Evolutionary conservation across 1,139 yeast species (phyloP).

Genomic region (Yamadazyma songkhlaensis): DNA sequence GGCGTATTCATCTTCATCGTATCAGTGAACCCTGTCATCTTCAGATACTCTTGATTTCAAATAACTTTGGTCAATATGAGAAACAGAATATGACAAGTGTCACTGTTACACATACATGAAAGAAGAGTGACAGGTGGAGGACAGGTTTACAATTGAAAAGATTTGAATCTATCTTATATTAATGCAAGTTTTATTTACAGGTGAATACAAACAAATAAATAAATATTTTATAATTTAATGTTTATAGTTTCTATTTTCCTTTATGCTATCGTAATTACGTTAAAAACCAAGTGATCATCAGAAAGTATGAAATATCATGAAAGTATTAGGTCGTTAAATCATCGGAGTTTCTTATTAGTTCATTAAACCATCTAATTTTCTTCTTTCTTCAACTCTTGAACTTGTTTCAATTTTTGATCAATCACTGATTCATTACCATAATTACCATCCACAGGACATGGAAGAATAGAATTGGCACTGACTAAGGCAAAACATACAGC

Average conservation of each 20-base stretch:
- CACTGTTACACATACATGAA: too few species aligned
- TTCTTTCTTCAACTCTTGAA: conserved; percentile 3
- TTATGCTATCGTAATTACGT: conserved; percentile 3
- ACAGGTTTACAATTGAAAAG: not conserved
- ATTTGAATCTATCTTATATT: not conserved
- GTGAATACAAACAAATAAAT: not conserved
- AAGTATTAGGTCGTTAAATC: not conserved
- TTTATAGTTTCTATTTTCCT: not conserved
- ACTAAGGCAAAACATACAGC: conserved; percentile 69
- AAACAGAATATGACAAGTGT: too few species aligned
- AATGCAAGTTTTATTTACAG: conserved; percentile 3
- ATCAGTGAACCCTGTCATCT: too few species aligned
- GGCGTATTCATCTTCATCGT: too few species aligned
- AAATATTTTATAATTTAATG: too few species aligned
- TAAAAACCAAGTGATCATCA: not conserved
- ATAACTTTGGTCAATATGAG: too few species aligned
- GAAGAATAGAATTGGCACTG: conserved; percentile 64
- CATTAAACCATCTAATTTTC: not conserved
- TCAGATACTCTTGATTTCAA: too few species aligned
- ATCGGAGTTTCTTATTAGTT: not conserved
- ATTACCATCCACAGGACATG: conserved; percentile 68
- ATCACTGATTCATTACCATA: conserved; percentile 42
- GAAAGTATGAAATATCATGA: not conserved
- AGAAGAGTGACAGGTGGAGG: too few species aligned
- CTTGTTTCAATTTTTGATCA: conserved; percentile 26